Evolutionary conservation across 179 eudicot genomes (phyloP).

Genomic region (Patellifolia procumbens): DNA sequence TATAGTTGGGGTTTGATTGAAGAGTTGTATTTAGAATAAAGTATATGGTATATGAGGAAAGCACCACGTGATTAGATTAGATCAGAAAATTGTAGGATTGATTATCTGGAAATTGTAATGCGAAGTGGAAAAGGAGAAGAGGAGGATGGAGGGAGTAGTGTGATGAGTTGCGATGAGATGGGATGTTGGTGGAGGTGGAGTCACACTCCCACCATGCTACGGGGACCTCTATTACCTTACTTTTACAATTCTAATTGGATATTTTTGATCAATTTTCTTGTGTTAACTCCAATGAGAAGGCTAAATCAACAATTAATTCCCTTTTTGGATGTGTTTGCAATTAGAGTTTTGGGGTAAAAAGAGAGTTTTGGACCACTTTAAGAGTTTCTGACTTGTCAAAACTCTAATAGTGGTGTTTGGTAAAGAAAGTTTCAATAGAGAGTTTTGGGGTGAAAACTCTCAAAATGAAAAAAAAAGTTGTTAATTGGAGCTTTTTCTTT

Average conservation of each 20-base stretch:
- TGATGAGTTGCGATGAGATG: background rate
- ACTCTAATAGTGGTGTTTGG: too few relatives aligned
- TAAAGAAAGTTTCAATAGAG: too few relatives aligned
- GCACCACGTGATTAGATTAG: conserved; percentile 8
- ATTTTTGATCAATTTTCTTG: too few relatives aligned
- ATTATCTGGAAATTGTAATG: conserved; percentile 16
- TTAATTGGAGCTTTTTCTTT: too few relatives aligned
- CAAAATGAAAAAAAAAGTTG: too few relatives aligned
- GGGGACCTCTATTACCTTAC: background rate
- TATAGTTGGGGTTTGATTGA: background rate
- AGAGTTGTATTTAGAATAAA: background rate
- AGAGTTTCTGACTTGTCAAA: too few relatives aligned
- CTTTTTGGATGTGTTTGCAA: too few relatives aligned
- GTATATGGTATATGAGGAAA: conserved; percentile 1
- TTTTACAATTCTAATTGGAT: too few relatives aligned
- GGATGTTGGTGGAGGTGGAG: background rate
- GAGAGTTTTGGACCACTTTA: too few relatives aligned
- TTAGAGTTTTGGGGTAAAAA: too few relatives aligned
- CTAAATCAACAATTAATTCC: background rate
- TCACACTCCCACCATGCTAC: conserved; percentile 7
- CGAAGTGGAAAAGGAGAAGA: background rate
- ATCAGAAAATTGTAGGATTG: background rate
- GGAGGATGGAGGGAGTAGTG: background rate
- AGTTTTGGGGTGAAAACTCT: too few relatives aligned
- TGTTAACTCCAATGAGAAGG: background rate